Conservation (phyloP, 163 green algal genomes). For the Picocystis sp. region DNA sequence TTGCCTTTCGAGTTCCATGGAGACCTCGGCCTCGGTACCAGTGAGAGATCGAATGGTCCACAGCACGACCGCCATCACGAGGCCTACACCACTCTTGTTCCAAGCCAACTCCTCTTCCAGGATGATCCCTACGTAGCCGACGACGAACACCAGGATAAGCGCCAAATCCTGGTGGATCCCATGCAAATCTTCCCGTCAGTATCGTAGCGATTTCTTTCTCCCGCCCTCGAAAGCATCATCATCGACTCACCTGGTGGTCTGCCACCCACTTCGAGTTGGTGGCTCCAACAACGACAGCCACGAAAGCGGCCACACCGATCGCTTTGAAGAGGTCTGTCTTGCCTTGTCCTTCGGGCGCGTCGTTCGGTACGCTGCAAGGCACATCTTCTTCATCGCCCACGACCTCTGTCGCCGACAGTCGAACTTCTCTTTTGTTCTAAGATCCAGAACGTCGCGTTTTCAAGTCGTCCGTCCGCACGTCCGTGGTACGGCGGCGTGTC, state of each 20-base stretch:
- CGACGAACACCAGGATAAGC: constrained; percentile 38
- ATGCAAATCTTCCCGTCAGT: neutral
- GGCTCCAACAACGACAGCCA: constrained; percentile 1
- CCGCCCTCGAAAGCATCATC: neutral
- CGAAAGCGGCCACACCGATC: constrained; percentile 6
- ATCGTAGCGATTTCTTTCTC: neutral
- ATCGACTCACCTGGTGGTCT: neutral
- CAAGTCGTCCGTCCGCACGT: too few relatives aligned
- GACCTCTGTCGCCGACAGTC: neutral
- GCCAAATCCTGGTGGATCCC: constrained; percentile 12
- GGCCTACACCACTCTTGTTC: constrained; percentile 38
- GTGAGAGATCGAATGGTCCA: constrained; percentile 23
- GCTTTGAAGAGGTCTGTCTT: constrained; percentile 13
- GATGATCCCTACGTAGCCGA: constrained; percentile 43
- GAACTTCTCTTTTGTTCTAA: neutral
- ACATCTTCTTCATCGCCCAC: neutral
- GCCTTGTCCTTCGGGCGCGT: neutral
- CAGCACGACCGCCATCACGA: constrained; percentile 39
- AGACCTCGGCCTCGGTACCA: constrained; percentile 8
- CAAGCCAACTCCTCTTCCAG: constrained; percentile 40
- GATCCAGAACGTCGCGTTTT: neutral
- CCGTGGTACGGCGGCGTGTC: too few relatives aligned
- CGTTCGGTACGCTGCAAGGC: neutral
- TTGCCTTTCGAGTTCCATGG: constrained; percentile 17
- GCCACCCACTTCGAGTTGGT: constrained; percentile 9